Percentiles rank a stretch among this genome's conserved stretches.
phyloP scores from a whole-genome alignment of 2,329 filamentous ascomycete genomes.

The Diaporthe nobilis region DNA sequence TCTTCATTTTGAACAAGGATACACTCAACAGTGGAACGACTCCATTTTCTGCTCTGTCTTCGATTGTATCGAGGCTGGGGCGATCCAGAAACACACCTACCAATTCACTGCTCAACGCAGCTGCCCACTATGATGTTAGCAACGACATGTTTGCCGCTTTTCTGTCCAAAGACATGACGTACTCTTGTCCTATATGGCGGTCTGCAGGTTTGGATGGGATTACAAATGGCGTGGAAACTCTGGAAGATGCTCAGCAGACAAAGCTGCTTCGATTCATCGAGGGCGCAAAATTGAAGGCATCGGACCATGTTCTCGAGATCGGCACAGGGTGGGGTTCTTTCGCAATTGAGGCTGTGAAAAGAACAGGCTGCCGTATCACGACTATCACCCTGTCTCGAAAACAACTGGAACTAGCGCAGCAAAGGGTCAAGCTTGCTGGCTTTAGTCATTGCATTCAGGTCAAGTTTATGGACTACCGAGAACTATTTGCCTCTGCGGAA shows the following conservation, averaged over 20 bases:
- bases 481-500: not conserved
- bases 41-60: too few species aligned
- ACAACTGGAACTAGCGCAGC: not conserved
- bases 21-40: too few species aligned
- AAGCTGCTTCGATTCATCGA: not conserved
- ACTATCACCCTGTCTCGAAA: not conserved
- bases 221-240: not conserved
- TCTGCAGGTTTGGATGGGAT: not conserved
- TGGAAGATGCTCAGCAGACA: not conserved
- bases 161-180: not conserved
- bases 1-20: too few species aligned
- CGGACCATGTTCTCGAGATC: not conserved
- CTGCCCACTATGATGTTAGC: fast-evolving
- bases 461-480: not conserved
- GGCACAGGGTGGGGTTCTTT: not conserved
- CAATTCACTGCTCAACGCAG: not conserved
- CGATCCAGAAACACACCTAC: not conserved
- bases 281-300: not conserved
- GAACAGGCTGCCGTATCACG: not conserved
- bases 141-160: not conserved
- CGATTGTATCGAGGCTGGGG: not conserved
- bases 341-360: not conserved
- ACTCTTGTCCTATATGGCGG: not conserved
- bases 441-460: not conserved
- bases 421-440: not conserved